Percentiles rank a stretch among this genome's conserved stretches.
Conservation (phyloP, 345 rosid genomes). For the Hypericum perforatum region DNA sequence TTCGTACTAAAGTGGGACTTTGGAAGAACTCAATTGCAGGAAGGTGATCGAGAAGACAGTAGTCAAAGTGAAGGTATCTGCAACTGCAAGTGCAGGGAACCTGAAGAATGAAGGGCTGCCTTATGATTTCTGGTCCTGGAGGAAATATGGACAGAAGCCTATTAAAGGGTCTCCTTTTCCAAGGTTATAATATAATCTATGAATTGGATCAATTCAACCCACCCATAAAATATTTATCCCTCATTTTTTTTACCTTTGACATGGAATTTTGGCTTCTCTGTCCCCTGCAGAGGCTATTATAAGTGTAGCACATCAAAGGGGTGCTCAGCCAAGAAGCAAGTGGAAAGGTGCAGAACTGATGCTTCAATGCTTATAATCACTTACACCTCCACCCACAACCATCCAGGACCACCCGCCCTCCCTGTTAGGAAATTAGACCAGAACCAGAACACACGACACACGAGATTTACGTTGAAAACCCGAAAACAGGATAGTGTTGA, state of each 20-base stretch:
- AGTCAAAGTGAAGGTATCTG: conserved; percentile 41
- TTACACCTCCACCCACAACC: conserved; percentile 56
- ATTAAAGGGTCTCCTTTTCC: conserved; percentile 69
- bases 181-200: conserved; percentile 20
- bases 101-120: conserved; percentile 54
- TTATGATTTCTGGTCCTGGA: conserved; percentile 73
- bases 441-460: no score
- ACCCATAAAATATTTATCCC: background rate
- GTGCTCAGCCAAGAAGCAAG: conserved; percentile 64
- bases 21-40: conserved; percentile 18
- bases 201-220: background rate
- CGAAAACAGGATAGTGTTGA: conserved; percentile 13
- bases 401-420: conserved; percentile 43
- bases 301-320: conserved; percentile 71
- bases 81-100: conserved; percentile 36
- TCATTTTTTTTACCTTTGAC: background rate
- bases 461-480: no score
- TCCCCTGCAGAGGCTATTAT: conserved; percentile 48
- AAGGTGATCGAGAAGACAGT: conserved; percentile 51
- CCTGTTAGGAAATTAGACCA: background rate
- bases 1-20: background rate
- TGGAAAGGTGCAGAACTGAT: conserved; percentile 61
- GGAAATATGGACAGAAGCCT: conserved; percentile 67
- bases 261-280: background rate
- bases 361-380: conserved; percentile 54